Base-by-base conservation (phyloP, 169 alveolate species). In the Cryptosporidium sp. region DNA sequence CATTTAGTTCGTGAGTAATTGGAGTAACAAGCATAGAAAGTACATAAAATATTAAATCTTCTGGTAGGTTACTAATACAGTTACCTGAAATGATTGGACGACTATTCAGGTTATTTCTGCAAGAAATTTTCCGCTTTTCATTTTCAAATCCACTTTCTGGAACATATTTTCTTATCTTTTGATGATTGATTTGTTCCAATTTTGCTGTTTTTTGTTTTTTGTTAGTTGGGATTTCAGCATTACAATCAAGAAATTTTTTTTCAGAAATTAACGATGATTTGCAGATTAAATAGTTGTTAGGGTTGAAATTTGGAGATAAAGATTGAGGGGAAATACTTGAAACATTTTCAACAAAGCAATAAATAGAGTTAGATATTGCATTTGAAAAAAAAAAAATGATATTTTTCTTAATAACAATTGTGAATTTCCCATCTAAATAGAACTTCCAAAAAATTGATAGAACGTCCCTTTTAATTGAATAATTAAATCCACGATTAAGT, bases 11-110 rank as follows among this genome's bases (percentile, higher is more conserved):
- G 39, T 1, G 5, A 12, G 14, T 37, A 10, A 62, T 37, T 10
- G 89, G 75, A 26, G 18, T 37, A 23, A 26, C 37, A 62, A 62
- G 75, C 89, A 59, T 62, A 37, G 89, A 80, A 29, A 80, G 41
- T n/a, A 80, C 62, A 12, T 80, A 43, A 62, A 61, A 80, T 41
- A 80, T 8, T 23, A 80, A 23, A 31, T 80, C 89, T 23, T 80
- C 80, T n/a, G 89, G 89, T 41, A 80, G 31, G 43, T 10, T 62
- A 14, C 18, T 23, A 8, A 73, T 26, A 23, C 31, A 45, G 33
- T 71, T 41, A 9, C 18, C 1, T 68, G 35, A 33, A 29, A 61
- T 33, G 18, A 5, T 2, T 29, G 26, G 18, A 39, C 12, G 9
- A 61, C 21, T 61, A 14, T 2, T 39, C 10, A 2, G 3, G 51